phyloP scores from a whole-genome alignment of 2,329 filamentous ascomycete species.

The Penicillium digitatum region DNA sequence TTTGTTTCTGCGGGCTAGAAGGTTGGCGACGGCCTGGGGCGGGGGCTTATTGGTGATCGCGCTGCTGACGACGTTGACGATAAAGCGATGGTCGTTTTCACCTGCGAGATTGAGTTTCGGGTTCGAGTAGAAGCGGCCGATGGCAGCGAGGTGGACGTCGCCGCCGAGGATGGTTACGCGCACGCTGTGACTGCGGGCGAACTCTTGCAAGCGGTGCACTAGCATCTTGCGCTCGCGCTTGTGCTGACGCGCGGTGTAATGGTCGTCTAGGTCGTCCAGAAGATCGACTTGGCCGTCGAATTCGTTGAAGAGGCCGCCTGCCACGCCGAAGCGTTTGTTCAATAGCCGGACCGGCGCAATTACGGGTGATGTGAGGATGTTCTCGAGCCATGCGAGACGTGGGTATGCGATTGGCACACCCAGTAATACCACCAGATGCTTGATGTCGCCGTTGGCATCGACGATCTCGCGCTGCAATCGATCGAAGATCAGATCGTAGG shows the following conservation, averaged over 20 bases:
- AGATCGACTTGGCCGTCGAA: conserved; percentile 76
- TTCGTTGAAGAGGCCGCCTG: conserved; percentile 82
- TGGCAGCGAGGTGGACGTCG: conserved; percentile 52
- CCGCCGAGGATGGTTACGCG: conserved; percentile 61
- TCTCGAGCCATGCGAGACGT: conserved; percentile 93
- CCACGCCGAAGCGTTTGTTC: conserved; percentile 84
- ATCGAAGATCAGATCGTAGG: conserved; percentile 59
- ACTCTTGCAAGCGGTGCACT: conserved; percentile 59
- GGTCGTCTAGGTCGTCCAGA: conserved; percentile 62
- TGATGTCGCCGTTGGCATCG: conserved; percentile 53
- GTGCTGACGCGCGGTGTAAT: conserved; percentile 86
- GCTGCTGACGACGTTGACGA: conserved; percentile 61
- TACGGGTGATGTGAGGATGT: conserved; percentile 78
- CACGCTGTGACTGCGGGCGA: conserved; percentile 53
- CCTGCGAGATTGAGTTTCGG: conserved; percentile 54
- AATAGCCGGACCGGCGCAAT: conserved; percentile 85
- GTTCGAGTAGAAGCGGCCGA: conserved; percentile 63
- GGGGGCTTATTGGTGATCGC: conserved; percentile 67
- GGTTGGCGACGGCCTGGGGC: conserved; percentile 61
- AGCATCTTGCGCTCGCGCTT: conserved; percentile 80
- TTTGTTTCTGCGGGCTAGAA: conserved; percentile 61
- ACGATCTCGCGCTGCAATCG: conserved; percentile 52
- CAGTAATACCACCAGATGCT: conserved; percentile 59
- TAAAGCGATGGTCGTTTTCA: conserved; percentile 60
- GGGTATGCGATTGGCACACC: conserved; percentile 68